These are phyloP conservation scores for Carex sylvatica DNA, from an alignment of 202 grass and related monocot species.

Conservation along the genomic window DNA sequence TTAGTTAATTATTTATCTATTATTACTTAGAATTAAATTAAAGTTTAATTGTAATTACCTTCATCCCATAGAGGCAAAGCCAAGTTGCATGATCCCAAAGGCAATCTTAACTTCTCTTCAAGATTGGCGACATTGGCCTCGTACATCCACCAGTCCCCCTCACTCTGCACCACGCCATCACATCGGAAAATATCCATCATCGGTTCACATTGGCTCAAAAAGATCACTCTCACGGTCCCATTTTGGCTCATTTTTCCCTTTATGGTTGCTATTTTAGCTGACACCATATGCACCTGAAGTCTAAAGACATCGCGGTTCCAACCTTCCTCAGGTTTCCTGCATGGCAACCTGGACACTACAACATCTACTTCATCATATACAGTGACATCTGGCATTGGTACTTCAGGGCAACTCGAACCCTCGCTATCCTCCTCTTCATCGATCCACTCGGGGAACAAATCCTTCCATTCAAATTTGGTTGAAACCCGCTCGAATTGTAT, in stretches of 20 bases:
- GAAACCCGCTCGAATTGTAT: constrained; percentile 58
- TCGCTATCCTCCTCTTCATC: constrained; percentile 92
- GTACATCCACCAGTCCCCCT: constrained; percentile 77
- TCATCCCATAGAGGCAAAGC: constrained; percentile 65
- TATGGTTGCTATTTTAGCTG: constrained; percentile 45
- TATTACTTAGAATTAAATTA: neutral
- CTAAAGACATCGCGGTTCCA: constrained; percentile 89
- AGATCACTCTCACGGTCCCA: constrained; percentile 51
- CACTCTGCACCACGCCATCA: constrained; percentile 48
- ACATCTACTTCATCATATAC: constrained; percentile 45
- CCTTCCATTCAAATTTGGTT: constrained; percentile 54
- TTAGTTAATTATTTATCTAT: neutral
- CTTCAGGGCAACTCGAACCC: constrained; percentile 64
- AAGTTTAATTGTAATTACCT: constrained; percentile 38
- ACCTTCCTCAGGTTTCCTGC: constrained; percentile 33
- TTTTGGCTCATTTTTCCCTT: constrained; percentile 33
- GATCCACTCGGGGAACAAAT: constrained; percentile 97
- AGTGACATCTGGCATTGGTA: constrained; percentile 76
- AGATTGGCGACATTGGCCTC: constrained; percentile 40
- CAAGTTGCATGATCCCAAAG: constrained; percentile 73
- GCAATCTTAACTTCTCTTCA: constrained; percentile 70
- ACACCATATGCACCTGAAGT: constrained; percentile 79
- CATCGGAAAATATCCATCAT: constrained; percentile 95
- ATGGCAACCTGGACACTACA: constrained; percentile 75
- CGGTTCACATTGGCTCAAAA: constrained; percentile 66